Base-by-base conservation (phyloP, 345 rosid species). In the Eucalyptus viminalis region DNA sequence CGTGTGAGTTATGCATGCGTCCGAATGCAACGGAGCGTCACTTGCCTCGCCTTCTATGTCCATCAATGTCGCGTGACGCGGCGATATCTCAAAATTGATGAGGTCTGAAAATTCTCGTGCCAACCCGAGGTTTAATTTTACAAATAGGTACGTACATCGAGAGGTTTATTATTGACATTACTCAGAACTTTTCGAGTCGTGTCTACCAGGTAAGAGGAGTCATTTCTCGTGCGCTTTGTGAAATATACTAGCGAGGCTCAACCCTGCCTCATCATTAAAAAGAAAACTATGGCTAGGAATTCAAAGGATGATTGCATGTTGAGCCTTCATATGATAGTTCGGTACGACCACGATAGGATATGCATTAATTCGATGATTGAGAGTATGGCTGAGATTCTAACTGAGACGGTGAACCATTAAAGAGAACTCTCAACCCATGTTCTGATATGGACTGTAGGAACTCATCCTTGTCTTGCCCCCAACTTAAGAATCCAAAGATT, bases 111-210 rank as follows among this genome's bases (percentile, higher is more conserved):
- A 76, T 21, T 76, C 13, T 72, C 12, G 8, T 34, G 14, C 27
- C 21, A 40, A 65, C 21, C 76, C 3, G 0, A 65, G 40, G 8
- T n/a, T 21, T 9, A 76, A 62, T 65, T 67, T 37, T 21, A 21
- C 4, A 65, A 4, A 3, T 14, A 65, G 14, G 1, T 8, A 65
- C 10, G 3, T n/a, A 65, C 11, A 15, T 65, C 17, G 5, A 65
- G 21, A 65, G 17, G 17, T n/a, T n/a, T 65, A 65, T 65, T 65
- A 65, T n/a, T 7, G 40, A 65, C 21, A 15, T n/a, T 14, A 7
- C 10, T 65, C 1, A 37, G 1, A 65, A 14, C 37, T 15, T 65
- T 14, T 8, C 6, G 0, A n/a, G 11, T 65, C 2, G 1, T 6
- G 37, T 29, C 11, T 65, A 65, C 9, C 40, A 15, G 4, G 21